Evolutionary conservation across 1,139 yeast genomes (phyloP).

Genomic region (Pichia sp.): DNA sequence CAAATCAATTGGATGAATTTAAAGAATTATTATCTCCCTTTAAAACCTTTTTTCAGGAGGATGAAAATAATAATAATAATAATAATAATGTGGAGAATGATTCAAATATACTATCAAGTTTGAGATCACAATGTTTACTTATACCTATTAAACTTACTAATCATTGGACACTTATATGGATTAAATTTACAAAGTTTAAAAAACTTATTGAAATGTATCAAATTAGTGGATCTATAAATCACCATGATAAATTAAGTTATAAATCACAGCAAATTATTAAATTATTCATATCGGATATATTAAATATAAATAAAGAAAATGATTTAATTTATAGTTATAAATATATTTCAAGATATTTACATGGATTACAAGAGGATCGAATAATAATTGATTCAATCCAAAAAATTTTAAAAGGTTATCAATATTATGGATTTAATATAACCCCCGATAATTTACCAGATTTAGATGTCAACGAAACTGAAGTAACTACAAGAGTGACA

Average conservation of each 20-base stretch:
- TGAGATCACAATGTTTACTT: constrained; percentile 17
- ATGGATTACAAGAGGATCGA: constrained; percentile 14
- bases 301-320: constrained; percentile 13
- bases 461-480: not conserved
- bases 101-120: not conserved
- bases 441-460: constrained; percentile 1
- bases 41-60: constrained; percentile 1
- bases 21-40: constrained; percentile 9
- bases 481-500: constrained; percentile 1
- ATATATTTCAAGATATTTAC: constrained; percentile 16
- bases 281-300: constrained; percentile 13
- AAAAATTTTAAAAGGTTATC: constrained; percentile 20
- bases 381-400: constrained; percentile 15
- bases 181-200: constrained; percentile 17
- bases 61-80: not conserved
- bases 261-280: constrained; percentile 16
- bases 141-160: constrained; percentile 18
- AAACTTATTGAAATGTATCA: constrained; percentile 21
- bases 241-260: constrained; percentile 13
- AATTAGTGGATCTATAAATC: constrained; percentile 5
- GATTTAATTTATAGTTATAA: constrained; percentile 14
- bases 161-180: constrained; percentile 25
- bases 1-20: not conserved
- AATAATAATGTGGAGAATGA: not conserved
- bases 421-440: constrained; percentile 20